Evolutionary conservation across 805 yeast genomes (phyloP).

Genomic region (Pichia thaimueangensis): DNA sequence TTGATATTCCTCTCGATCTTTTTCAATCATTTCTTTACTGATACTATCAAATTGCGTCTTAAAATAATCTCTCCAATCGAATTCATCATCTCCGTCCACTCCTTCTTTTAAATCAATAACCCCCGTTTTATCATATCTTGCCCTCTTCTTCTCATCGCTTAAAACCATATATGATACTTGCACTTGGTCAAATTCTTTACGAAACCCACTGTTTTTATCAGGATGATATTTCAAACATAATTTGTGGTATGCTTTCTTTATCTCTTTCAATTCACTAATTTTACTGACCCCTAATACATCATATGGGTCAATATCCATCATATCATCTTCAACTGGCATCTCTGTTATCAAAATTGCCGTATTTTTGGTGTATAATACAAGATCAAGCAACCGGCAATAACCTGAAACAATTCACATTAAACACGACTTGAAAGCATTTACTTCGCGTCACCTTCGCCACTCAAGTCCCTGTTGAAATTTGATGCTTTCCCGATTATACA

Average conservation of each 20-base stretch:
- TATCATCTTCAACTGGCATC: conserved; percentile 2
- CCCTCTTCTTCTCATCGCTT: conserved; percentile 49
- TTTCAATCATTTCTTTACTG: conserved; percentile 59
- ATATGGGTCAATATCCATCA: conserved; percentile 43
- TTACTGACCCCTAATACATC: conserved; percentile 38
- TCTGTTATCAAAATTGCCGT: too few relatives aligned
- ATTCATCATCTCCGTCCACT: conserved; percentile 49
- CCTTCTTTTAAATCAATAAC: conserved; percentile 38
- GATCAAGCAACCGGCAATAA: too few relatives aligned
- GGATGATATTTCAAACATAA: conserved; percentile 64
- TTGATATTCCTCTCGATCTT: conserved; percentile 62
- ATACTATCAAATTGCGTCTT: conserved; percentile 39
- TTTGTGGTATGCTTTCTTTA: conserved; percentile 64
- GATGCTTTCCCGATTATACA: too few relatives aligned
- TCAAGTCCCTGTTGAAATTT: too few relatives aligned
- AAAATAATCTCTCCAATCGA: conserved; percentile 57
- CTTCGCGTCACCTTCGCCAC: too few relatives aligned
- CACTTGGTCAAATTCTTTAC: conserved; percentile 51
- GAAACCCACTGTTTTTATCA: conserved; percentile 44
- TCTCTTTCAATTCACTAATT: conserved; percentile 41
- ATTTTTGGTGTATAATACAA: too few relatives aligned
- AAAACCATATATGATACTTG: conserved; percentile 72
- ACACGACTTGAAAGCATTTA: too few relatives aligned
- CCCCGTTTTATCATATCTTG: conserved; percentile 67
- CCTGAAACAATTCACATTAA: too few relatives aligned